Conservation (phyloP, 306 rosid species). For the Prunus mongolica region DNA sequence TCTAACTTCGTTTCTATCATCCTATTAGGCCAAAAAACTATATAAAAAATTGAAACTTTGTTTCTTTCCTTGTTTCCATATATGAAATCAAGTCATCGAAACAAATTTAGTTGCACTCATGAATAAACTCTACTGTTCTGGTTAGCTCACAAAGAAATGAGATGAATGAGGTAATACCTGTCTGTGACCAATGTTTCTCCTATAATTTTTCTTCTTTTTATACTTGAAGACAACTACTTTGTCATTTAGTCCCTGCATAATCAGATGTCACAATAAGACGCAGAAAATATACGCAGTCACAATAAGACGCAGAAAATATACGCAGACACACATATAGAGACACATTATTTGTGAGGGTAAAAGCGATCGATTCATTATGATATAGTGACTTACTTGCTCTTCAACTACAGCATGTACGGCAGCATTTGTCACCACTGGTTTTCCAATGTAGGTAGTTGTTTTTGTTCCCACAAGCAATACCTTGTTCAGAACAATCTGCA, state of each 20-base stretch:
- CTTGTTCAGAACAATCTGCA: constrained; percentile 77
- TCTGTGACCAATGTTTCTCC: constrained; percentile 85
- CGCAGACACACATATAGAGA: background rate
- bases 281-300: background rate
- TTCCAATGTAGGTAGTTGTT: constrained; percentile 72
- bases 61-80: background rate
- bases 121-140: constrained; percentile 2
- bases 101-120: background rate
- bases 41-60: background rate
- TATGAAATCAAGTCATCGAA: background rate
- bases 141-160: background rate
- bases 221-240: constrained; percentile 93
- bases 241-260: constrained; percentile 58
- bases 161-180: constrained; percentile 50
- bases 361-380: background rate
- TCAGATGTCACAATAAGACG: background rate
- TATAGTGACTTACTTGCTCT: constrained; percentile 62
- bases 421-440: constrained; percentile 92
- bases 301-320: background rate
- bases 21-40: background rate
- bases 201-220: constrained; percentile 81
- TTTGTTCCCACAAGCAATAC: constrained; percentile 93
- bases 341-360: background rate
- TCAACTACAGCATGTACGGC: constrained; percentile 95
- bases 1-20: background rate